A percentile compares a stretch with the other conserved stretches of the same genome.
These are phyloP conservation scores for Lodderomyces elongisporus DNA, from an alignment of 1,139 yeast species.

Conservation along the genomic window DNA sequence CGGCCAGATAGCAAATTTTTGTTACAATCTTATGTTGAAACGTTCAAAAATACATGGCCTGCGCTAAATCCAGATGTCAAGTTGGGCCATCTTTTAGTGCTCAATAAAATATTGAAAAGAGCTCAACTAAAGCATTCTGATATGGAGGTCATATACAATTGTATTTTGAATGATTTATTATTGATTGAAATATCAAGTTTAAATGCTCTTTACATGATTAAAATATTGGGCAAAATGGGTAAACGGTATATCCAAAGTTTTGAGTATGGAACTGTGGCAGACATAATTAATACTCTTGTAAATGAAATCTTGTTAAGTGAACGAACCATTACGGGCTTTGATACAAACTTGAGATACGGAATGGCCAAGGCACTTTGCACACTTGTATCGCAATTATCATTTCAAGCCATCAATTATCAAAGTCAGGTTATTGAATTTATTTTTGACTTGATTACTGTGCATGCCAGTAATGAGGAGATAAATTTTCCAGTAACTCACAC, in stretches of 20 bases:
- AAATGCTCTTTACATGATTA: constrained; percentile 28
- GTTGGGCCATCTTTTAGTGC: constrained; percentile 34
- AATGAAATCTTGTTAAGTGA: constrained; percentile 22
- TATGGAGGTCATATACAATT: constrained; percentile 15
- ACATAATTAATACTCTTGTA: constrained; percentile 26
- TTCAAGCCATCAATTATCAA: constrained; percentile 30
- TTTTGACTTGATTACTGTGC: constrained; percentile 19
- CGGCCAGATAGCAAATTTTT: constrained; percentile 24
- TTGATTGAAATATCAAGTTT: constrained; percentile 16
- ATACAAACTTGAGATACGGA: constrained; percentile 30
- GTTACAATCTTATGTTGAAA: constrained; percentile 18
- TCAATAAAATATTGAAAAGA: constrained; percentile 34
- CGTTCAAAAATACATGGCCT: constrained; percentile 14
- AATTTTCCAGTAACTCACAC: constrained; percentile 31
- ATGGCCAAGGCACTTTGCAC: constrained; percentile 33
- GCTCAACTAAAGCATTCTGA: constrained; percentile 11
- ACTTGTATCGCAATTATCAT: constrained; percentile 18
- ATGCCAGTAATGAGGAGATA: constrained; percentile 8
- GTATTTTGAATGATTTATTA: constrained; percentile 10
- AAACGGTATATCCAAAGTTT: constrained; percentile 13
- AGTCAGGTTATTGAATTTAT: constrained; percentile 27
- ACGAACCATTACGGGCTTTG: constrained; percentile 21
- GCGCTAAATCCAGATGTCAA: constrained; percentile 15
- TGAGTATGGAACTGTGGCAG: constrained; percentile 18
- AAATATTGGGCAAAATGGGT: constrained; percentile 30